These are phyloP conservation scores for Myxozyma vanderwaltii DNA, from an alignment of 805 yeast species.

Conservation along the genomic window DNA sequence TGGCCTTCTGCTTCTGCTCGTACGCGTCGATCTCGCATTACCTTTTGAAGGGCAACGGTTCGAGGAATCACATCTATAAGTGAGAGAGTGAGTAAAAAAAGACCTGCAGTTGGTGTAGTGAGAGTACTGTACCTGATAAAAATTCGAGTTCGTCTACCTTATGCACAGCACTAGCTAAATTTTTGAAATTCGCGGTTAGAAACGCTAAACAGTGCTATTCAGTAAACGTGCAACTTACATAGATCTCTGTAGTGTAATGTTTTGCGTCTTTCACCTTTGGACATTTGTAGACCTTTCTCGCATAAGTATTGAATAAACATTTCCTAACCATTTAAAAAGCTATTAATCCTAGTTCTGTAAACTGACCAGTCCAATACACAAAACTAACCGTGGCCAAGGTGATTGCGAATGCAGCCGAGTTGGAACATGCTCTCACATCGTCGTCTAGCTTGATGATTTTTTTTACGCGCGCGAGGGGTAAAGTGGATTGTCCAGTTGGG, in stretches of 20 bases:
- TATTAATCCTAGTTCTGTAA: background rate
- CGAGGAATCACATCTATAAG: conserved; percentile 32
- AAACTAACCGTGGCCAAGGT: conserved; percentile 36
- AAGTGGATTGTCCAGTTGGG: conserved; percentile 18
- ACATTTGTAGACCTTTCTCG: conserved; percentile 30
- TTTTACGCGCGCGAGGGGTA: conserved; percentile 37
- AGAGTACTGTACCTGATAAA: conserved; percentile 24
- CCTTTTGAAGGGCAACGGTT: conserved; percentile 31
- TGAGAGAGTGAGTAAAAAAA: background rate
- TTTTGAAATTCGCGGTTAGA: background rate
- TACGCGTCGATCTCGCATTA: conserved; percentile 19
- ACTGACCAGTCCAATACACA: background rate
- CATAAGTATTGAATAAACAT: conserved; percentile 35
- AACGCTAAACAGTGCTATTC: background rate
- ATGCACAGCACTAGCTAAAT: conserved; percentile 33
- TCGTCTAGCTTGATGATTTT: conserved; percentile 35
- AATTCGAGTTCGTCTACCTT: conserved; percentile 34
- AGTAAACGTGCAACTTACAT: conserved; percentile 15
- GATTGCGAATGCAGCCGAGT: conserved; percentile 35
- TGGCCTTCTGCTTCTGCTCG: conserved; percentile 8
- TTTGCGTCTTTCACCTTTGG: conserved; percentile 32
- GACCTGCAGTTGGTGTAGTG: background rate
- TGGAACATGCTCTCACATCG: conserved; percentile 35
- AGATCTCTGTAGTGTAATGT: conserved; percentile 36
- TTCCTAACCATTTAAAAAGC: conserved; percentile 17